Conservation (phyloP, 805 yeast species). For the Metschnikowia dekortorum region DNA sequence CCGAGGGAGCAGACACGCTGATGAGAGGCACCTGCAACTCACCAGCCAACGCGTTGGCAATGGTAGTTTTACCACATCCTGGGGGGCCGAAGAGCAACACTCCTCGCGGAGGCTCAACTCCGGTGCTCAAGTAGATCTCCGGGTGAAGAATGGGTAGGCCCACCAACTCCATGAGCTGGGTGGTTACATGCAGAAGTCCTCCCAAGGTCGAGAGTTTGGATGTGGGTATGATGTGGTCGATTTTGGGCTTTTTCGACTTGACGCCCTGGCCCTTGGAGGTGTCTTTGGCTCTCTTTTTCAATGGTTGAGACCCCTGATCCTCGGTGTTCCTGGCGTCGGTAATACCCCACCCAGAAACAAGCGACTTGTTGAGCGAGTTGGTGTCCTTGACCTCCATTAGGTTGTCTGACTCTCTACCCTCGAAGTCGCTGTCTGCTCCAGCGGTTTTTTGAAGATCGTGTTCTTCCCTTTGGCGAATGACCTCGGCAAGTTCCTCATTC, state of each 20-base stretch:
- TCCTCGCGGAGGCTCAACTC: slow-evolving; percentile 94
- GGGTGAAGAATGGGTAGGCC: slow-evolving; percentile 93
- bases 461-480: slow-evolving; percentile 16
- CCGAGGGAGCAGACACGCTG: slow-evolving; percentile 88
- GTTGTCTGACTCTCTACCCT: slow-evolving; percentile 38
- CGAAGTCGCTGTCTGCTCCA: slow-evolving; percentile 37
- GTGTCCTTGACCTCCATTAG: slow-evolving; percentile 57
- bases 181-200: slow-evolving; percentile 81
- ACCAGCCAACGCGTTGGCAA: slow-evolving; percentile 95
- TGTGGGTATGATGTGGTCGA: slow-evolving; percentile 67
- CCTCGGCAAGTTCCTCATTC: slow-evolving; percentile 47
- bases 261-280: slow-evolving; percentile 23
- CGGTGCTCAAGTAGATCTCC: slow-evolving; percentile 80
- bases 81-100: slow-evolving; percentile 96
- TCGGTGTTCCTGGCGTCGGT: slow-evolving; percentile 6
- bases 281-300: slow-evolving; percentile 53
- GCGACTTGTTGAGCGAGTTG: slow-evolving; percentile 72
- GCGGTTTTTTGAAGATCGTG: slow-evolving; percentile 18
- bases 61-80: slow-evolving; percentile 96
- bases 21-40: slow-evolving; percentile 91
- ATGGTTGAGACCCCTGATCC: slow-evolving; percentile 24
- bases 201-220: slow-evolving; percentile 72
- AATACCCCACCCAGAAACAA: slow-evolving; percentile 64
- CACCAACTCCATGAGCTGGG: slow-evolving; percentile 82
- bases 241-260: slow-evolving; percentile 35